These are phyloP conservation scores for Acanthamoeba divionensis DNA, from an alignment of 208 protist genomes.

Conservation along the genomic window DNA sequence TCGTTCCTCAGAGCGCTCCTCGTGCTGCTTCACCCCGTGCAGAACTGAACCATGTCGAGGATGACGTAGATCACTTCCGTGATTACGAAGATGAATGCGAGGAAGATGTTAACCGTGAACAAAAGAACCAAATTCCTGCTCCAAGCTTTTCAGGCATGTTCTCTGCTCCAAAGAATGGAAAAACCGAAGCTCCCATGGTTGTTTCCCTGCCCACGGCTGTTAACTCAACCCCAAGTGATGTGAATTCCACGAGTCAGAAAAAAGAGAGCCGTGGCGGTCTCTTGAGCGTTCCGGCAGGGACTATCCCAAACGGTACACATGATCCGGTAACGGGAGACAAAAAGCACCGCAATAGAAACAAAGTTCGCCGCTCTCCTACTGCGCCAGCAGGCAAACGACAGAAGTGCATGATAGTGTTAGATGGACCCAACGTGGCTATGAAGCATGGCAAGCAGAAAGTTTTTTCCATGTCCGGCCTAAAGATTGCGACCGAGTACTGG, in stretches of 20 bases:
- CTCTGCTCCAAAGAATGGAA: too few species aligned
- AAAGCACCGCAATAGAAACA: not conserved
- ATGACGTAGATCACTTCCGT: not conserved
- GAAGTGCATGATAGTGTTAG: constrained; percentile 62
- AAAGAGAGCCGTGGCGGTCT: too few species aligned
- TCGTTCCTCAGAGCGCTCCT: too few species aligned
- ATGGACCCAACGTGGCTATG: constrained; percentile 71
- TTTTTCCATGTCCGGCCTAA: constrained; percentile 30
- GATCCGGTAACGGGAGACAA: too few species aligned
- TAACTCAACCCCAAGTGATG: too few species aligned
- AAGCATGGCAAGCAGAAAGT: constrained; percentile 54
- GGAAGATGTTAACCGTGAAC: not conserved
- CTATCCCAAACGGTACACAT: too few species aligned
- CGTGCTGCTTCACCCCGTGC: too few species aligned
- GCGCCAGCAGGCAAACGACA: not conserved
- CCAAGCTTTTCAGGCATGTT: not conserved
- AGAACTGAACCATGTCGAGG: too few species aligned
- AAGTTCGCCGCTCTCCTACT: not conserved
- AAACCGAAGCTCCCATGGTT: too few species aligned
- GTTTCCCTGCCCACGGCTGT: too few species aligned
- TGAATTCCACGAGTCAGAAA: too few species aligned
- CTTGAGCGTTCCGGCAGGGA: too few species aligned
- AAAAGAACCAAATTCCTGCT: not conserved
- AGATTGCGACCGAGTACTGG: constrained; percentile 64
- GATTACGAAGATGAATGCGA: not conserved